A percentile compares a stretch with the other conserved stretches of the same genome.
Evolutionary conservation across 345 rosid genomes (phyloP).

Genomic region (Eucalyptus polyanthemos): DNA sequence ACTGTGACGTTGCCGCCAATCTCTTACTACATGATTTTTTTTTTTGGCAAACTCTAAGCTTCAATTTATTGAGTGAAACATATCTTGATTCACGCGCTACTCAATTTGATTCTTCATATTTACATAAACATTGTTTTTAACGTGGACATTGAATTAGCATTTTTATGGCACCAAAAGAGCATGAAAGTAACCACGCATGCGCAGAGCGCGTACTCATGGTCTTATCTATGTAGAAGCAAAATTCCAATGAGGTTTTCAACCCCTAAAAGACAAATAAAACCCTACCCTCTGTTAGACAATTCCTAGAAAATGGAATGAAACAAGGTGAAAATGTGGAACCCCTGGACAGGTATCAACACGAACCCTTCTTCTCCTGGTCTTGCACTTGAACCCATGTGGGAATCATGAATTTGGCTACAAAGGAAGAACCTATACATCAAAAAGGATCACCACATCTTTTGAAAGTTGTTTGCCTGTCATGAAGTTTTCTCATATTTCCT

Average conservation of each 20-base stretch:
- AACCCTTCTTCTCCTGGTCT: neutral
- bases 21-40: neutral
- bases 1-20: slow-evolving; percentile 21
- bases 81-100: neutral
- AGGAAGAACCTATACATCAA: neutral
- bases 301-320: neutral
- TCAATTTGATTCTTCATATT: neutral
- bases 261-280: neutral
- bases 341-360: neutral
- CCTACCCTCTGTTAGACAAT: neutral
- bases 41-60: neutral
- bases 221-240: neutral
- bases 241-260: neutral
- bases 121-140: neutral
- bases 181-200: neutral
- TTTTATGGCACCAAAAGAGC: neutral
- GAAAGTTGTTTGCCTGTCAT: neutral
- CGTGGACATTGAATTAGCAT: neutral
- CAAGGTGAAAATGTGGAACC: neutral
- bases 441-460: neutral
- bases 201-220: neutral
- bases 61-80: neutral
- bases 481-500: neutral
- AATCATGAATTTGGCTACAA: neutral
- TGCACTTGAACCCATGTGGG: neutral